These are phyloP conservation scores for Geranium brycei DNA, from an alignment of 345 rosid species.

Conservation along the genomic window DNA sequence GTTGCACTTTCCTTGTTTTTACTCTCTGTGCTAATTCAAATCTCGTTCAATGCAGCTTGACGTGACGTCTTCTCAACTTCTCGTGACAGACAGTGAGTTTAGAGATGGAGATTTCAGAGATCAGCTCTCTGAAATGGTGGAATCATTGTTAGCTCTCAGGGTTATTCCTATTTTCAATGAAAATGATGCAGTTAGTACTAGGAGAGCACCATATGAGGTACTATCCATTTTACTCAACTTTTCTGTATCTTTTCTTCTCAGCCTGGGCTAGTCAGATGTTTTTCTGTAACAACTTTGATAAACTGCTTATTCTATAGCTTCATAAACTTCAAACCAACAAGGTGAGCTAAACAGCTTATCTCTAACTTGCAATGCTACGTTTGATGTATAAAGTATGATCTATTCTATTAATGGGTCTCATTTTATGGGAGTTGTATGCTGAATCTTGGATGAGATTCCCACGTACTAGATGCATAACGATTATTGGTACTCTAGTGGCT, in stretches of 20 bases:
- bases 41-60: constrained; percentile 35
- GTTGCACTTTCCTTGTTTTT: neutral
- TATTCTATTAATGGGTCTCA: neutral
- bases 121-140: constrained; percentile 36
- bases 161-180: constrained; percentile 52
- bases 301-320: neutral
- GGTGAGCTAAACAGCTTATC: neutral
- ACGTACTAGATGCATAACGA: neutral
- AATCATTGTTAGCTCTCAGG: constrained; percentile 27
- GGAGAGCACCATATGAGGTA: constrained; percentile 55
- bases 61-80: constrained; percentile 45
- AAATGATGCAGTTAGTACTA: constrained; percentile 51
- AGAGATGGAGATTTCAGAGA: constrained; percentile 33
- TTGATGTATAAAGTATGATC: neutral
- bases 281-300: neutral
- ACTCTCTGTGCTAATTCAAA: constrained; percentile 1
- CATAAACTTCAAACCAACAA: neutral
- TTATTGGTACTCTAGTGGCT: neutral
- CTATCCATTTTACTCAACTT: neutral
- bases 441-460: neutral
- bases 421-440: no score
- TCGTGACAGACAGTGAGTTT: constrained; percentile 49
- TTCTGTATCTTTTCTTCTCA: neutral
- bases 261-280: neutral
- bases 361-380: neutral